Evolutionary conservation across 768 basidiomycete species (phyloP).

Genomic region (Mycena kentingensis): DNA sequence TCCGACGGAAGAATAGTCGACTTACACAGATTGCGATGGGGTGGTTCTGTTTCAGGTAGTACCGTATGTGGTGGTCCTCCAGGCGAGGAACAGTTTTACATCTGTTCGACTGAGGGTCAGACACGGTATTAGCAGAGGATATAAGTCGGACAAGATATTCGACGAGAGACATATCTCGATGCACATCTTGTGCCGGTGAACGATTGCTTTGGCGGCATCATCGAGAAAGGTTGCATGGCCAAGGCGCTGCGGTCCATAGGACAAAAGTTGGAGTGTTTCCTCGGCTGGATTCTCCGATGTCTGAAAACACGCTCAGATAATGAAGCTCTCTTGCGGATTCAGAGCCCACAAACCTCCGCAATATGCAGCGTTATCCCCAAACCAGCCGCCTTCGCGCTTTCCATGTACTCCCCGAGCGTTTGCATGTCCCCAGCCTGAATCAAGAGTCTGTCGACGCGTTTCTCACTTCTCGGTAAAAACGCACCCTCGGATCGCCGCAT

Average conservation of each 20-base stretch:
- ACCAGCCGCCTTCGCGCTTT: constrained; percentile 56
- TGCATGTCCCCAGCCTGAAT: constrained; percentile 54
- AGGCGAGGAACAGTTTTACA: constrained; percentile 53
- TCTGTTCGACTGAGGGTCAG: constrained; percentile 27
- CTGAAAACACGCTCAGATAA: constrained; percentile 30
- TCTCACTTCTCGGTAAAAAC: constrained; percentile 7
- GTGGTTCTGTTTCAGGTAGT: constrained; percentile 52
- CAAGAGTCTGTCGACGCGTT: background rate
- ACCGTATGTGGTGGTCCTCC: constrained; percentile 58
- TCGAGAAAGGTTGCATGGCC: constrained; percentile 63
- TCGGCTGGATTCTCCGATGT: constrained; percentile 47
- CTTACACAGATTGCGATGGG: constrained; percentile 61
- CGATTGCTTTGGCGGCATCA: constrained; percentile 42
- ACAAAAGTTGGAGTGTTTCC: constrained; percentile 57
- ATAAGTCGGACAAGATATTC: constrained; percentile 50
- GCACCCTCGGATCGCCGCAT: constrained; percentile 68
- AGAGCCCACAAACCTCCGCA: constrained; percentile 60
- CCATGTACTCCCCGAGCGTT: constrained; percentile 52
- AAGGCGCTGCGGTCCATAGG: constrained; percentile 48
- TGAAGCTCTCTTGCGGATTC: background rate
- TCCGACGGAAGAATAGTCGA: constrained; percentile 11
- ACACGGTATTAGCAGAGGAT: background rate
- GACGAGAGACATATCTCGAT: constrained; percentile 63
- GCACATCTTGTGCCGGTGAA: constrained; percentile 39
- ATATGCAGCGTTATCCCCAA: constrained; percentile 80